Base-by-base conservation (phyloP, 768 basidiomycete species). In the Russula vinacea region DNA sequence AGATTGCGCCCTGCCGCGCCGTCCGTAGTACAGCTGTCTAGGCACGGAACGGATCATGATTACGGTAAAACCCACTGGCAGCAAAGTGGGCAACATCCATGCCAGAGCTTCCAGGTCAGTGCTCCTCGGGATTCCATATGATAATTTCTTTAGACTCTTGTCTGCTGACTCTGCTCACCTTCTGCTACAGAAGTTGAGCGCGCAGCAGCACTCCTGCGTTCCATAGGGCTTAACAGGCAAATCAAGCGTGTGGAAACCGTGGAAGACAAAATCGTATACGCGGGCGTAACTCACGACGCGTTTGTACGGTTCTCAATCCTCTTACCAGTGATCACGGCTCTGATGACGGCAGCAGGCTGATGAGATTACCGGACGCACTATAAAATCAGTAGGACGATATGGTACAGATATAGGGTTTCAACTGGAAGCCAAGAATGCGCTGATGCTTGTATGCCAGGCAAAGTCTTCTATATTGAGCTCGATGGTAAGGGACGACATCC, bases 401-500 rank as follows among this genome's bases (percentile, higher is more conserved):
- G 86, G 86, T 83, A 67, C 62, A 47, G 29, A 10, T 10, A 50
- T 44, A 8, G 3, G 37, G 44, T 58, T 58, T 10, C 8, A 9
- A 11, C 33, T 19, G 29, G 22, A 44, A 14, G 42, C 11, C 33
- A 13, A 22, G 26, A 39, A 10, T 11, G 17, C 11, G n/a, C 62
- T 55, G 37, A 63, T 32, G 19, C 17, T 50, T 53, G n/a, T 32
- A 19, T 39, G 22, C 11, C 58, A 84, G 84, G 86, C 58, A 84
- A 88, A 72, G 77, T 81, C n/a, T 85, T 87, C 64, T 92, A 87
- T 69, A 72, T 92, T 13, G 78, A 80, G 50, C 78, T 92, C 3
- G 80, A 83, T 35, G 88, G 87, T 8, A 64, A 75, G 16, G 89
- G 88, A 0, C 78, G 77, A 69, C 72, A 82, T 66, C 89, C 89